phyloP scores from a whole-genome alignment of 1,284 basidiomycete genomes.

The Moesziomyces aphidis region DNA sequence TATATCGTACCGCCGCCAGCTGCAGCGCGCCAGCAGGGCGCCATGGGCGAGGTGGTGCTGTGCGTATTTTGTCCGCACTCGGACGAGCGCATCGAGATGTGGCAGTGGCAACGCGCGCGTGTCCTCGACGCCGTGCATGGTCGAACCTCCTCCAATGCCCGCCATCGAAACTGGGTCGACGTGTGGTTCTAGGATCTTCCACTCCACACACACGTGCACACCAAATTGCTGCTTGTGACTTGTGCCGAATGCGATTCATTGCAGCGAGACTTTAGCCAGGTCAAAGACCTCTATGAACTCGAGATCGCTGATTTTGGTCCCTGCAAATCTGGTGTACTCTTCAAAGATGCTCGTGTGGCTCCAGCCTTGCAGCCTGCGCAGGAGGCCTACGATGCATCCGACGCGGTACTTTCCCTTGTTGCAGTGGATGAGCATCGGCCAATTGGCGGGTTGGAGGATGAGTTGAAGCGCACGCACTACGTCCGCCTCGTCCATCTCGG shows the following conservation, averaged over 20 bases:
- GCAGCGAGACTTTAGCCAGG: constrained; percentile 24
- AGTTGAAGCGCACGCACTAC: constrained; percentile 53
- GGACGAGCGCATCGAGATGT: constrained; percentile 18
- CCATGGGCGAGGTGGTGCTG: constrained; percentile 5
- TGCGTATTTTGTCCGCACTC: constrained; percentile 25
- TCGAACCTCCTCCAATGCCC: not conserved
- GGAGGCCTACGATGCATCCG: constrained; percentile 60
- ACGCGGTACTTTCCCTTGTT: constrained; percentile 67
- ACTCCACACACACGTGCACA: not conserved
- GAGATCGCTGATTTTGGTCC: constrained; percentile 61
- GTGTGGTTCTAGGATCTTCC: constrained; percentile 25
- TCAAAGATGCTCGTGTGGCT: constrained; percentile 65
- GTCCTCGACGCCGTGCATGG: constrained; percentile 39
- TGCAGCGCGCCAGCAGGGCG: not conserved
- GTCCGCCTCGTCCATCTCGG: constrained; percentile 61
- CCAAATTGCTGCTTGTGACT: not conserved
- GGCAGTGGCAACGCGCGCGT: constrained; percentile 33
- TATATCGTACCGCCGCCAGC: constrained; percentile 1
- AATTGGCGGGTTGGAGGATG: constrained; percentile 54
- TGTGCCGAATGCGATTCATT: not conserved
- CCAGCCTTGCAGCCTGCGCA: constrained; percentile 65
- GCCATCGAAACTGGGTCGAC: constrained; percentile 31
- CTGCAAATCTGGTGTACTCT: constrained; percentile 65
- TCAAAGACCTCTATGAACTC: constrained; percentile 65
- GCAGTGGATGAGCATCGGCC: constrained; percentile 65